These are phyloP conservation scores for Conoideocrella luteorostrata DNA, from an alignment of 2,329 filamentous ascomycete species.

Conservation along the genomic window DNA sequence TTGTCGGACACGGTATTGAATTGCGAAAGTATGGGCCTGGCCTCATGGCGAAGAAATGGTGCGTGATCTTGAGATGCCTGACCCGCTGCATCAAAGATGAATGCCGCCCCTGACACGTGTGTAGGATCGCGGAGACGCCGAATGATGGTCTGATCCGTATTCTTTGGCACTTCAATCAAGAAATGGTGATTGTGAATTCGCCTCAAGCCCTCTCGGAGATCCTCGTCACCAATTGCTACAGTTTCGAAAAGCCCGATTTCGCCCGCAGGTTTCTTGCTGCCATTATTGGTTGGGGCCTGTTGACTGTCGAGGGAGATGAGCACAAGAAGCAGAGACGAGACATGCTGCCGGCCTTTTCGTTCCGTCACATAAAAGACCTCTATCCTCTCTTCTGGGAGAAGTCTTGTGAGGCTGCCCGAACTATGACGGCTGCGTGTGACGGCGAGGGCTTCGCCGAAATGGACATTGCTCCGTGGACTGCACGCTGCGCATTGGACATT, in stretches of 20 bases:
- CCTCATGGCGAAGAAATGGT: neutral
- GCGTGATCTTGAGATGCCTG: neutral
- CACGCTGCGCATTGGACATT: slow-evolving; percentile 27
- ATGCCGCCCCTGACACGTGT: too few relatives aligned
- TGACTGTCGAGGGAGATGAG: slow-evolving; percentile 24
- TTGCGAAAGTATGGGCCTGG: neutral
- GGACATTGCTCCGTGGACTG: slow-evolving; percentile 15
- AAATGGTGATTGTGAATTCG: slow-evolving; percentile 47
- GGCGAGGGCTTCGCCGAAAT: slow-evolving; percentile 12
- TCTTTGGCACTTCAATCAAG: slow-evolving; percentile 48
- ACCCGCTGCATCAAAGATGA: slow-evolving; percentile 9
- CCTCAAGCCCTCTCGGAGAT: slow-evolving; percentile 59
- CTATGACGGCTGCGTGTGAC: slow-evolving; percentile 6
- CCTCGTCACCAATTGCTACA: slow-evolving; percentile 57
- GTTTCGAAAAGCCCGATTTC: slow-evolving; percentile 54
- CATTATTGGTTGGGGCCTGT: slow-evolving; percentile 60
- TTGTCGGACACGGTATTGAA: slow-evolving; percentile 37
- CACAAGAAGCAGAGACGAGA: slow-evolving; percentile 26
- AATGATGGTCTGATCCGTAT: slow-evolving; percentile 62
- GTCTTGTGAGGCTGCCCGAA: slow-evolving; percentile 17
- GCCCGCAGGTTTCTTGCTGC: slow-evolving; percentile 68
- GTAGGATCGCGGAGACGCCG: slow-evolving; percentile 52
- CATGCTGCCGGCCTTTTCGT: slow-evolving; percentile 25
- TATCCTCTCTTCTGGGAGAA: slow-evolving; percentile 28
- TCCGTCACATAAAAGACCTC: slow-evolving; percentile 25